A percentile compares a stretch with the other conserved stretches of the same genome.
phyloP scores from a whole-genome alignment of 2,329 filamentous ascomycete species.

The Elsinoe ampelina region DNA sequence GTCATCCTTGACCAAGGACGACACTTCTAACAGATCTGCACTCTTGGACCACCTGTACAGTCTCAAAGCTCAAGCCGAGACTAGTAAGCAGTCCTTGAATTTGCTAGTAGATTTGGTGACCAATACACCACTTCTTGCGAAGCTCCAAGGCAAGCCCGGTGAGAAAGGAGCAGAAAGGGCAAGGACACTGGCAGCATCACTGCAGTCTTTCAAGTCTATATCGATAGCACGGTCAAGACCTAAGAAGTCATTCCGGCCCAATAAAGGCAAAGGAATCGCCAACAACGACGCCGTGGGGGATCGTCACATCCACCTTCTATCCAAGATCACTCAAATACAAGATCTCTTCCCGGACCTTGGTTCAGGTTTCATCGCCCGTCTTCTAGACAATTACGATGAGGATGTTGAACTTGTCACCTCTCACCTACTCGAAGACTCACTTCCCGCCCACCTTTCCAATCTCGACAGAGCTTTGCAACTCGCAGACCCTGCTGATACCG shows the following conservation, averaged over 20 bases:
- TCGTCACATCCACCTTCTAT: slow-evolving; percentile 72
- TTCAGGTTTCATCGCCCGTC: slow-evolving; percentile 66
- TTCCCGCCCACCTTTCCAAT: slow-evolving; percentile 58
- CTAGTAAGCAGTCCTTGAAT: slow-evolving; percentile 41
- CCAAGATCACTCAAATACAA: slow-evolving; percentile 79
- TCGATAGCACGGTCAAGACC: slow-evolving; percentile 42
- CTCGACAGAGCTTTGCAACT: slow-evolving; percentile 57
- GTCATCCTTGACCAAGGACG: slow-evolving; percentile 56
- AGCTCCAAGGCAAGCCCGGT: slow-evolving; percentile 47
- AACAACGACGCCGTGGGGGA: slow-evolving; percentile 30
- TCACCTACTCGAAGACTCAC: slow-evolving; percentile 67
- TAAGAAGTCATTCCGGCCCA: slow-evolving; percentile 44
- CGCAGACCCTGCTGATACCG: slow-evolving; percentile 28
- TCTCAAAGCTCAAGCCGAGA: slow-evolving; percentile 61
- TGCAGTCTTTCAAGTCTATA: slow-evolving; percentile 48
- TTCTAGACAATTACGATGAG: slow-evolving; percentile 71
- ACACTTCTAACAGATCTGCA: slow-evolving; percentile 61
- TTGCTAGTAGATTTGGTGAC: slow-evolving; percentile 77
- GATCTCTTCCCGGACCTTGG: slow-evolving; percentile 87
- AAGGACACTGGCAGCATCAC: slow-evolving; percentile 50
- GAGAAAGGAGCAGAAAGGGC: slow-evolving; percentile 46
- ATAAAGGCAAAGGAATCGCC: slow-evolving; percentile 55
- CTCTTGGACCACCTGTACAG: slow-evolving; percentile 77
- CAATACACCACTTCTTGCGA: slow-evolving; percentile 63
- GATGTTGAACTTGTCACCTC: slow-evolving; percentile 71